phyloP scores from a whole-genome alignment of 2,329 filamentous ascomycete genomes.

The Pseudogymnoascus sp. region DNA sequence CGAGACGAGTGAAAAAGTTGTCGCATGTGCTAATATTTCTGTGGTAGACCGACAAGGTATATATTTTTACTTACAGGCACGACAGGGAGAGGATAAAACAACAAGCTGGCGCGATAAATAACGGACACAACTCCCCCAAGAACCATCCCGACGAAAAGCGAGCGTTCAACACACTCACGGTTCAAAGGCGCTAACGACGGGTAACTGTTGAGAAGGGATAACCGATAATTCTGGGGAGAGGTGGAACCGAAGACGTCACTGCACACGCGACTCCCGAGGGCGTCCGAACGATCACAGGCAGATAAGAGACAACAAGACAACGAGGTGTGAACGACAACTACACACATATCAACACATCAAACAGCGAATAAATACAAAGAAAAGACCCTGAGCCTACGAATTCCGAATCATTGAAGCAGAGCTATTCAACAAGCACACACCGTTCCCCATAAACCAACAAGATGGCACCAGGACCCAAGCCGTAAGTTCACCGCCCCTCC shows the following conservation, averaged over 20 bases:
- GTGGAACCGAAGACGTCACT: background rate
- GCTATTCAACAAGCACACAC: conserved; percentile 8
- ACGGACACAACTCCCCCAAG: too few relatives aligned
- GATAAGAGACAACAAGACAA: conserved; percentile 6
- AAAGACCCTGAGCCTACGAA: background rate
- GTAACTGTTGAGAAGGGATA: conserved; percentile 7
- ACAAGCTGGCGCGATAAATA: background rate
- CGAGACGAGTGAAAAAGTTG: background rate
- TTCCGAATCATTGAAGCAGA: background rate
- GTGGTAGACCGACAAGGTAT: conserved; percentile 1
- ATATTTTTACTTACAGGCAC: background rate
- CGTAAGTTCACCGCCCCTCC: background rate
- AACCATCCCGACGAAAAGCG: background rate
- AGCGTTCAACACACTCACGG: conserved; percentile 2
- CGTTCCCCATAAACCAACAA: background rate
- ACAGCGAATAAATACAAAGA: background rate
- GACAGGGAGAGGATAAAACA: background rate
- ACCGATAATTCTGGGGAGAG: background rate
- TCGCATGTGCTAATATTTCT: background rate
- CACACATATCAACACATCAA: background rate
- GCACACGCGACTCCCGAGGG: conserved; percentile 5
- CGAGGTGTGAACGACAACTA: background rate
- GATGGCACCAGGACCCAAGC: conserved; percentile 3
- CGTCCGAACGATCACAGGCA: background rate
- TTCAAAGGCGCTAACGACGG: background rate